Percentiles rank a stretch among this genome's conserved stretches.
These are phyloP conservation scores for Fusarium sp. DNA, from an alignment of 2,329 filamentous ascomycete species.

Conservation along the genomic window DNA sequence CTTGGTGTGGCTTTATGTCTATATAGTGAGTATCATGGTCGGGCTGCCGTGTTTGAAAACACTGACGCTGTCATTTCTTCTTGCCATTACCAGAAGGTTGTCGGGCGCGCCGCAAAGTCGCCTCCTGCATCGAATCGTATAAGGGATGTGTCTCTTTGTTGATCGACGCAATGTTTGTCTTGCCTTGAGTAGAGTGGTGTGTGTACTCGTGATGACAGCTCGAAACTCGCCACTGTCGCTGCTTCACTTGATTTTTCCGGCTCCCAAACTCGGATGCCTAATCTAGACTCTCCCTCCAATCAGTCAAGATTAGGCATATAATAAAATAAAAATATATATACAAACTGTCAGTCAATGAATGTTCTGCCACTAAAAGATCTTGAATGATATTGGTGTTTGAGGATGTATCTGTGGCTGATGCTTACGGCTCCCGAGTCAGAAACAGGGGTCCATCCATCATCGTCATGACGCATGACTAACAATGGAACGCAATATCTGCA, in stretches of 20 bases:
- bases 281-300: background rate
- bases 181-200: background rate
- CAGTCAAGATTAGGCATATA: background rate
- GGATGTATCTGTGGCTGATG: background rate
- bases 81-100: background rate
- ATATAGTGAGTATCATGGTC: background rate
- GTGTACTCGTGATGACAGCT: background rate
- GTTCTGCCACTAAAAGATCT: background rate
- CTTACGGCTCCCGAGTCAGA: background rate
- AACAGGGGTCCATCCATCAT: background rate
- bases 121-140: too few species aligned
- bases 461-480: background rate
- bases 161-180: too few species aligned
- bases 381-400: too few species aligned
- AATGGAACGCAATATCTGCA: too few species aligned
- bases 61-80: too few species aligned
- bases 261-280: background rate
- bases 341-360: fast-evolving
- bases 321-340: too few species aligned
- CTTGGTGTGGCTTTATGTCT: too few species aligned
- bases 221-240: background rate
- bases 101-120: too few species aligned
- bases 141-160: fast-evolving
- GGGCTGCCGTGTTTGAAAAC: background rate
- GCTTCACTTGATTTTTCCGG: background rate